Percentiles rank a stretch among this genome's conserved stretches.
Evolutionary conservation across 768 basidiomycete genomes (phyloP).

Genomic region (Termitomyces sp.): DNA sequence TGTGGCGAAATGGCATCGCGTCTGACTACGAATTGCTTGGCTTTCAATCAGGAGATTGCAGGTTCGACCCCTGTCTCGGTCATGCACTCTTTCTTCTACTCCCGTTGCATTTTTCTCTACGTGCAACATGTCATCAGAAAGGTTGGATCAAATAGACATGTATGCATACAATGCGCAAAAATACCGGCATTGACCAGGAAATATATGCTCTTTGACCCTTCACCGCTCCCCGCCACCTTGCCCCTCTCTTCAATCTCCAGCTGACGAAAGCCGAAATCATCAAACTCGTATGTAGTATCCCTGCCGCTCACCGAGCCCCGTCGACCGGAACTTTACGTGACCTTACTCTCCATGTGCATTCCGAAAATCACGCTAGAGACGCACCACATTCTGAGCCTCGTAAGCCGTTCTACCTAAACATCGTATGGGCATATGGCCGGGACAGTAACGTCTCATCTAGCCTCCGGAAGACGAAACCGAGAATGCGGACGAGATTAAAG

Average conservation of each 20-base stretch:
- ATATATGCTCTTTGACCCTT: too few relatives aligned
- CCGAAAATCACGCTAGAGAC: not conserved
- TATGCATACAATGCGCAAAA: too few relatives aligned
- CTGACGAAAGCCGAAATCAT: not conserved
- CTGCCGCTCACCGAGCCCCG: not conserved
- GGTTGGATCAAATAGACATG: too few relatives aligned
- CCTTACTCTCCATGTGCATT: not conserved
- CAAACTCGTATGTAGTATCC: not conserved
- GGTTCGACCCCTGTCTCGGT: constrained; percentile 74
- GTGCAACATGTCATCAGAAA: too few relatives aligned
- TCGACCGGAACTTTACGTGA: not conserved
- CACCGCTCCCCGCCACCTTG: not conserved
- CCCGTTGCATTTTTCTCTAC: too few relatives aligned
- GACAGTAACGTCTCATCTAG: not conserved
- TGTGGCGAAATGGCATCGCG: constrained; percentile 89
- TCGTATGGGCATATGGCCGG: not conserved
- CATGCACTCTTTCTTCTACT: too few relatives aligned
- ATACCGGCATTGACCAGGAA: too few relatives aligned
- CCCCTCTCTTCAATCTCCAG: constrained; percentile 1
- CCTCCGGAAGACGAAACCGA: too few relatives aligned
- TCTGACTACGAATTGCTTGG: constrained; percentile 67
- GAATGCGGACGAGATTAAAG: not conserved
- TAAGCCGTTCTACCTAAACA: not conserved
- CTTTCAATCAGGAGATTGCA: constrained; percentile 65
- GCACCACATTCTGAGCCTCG: too few relatives aligned